phyloP scores from a whole-genome alignment of 140 eudicot species.

The Senecio squalidus region DNA sequence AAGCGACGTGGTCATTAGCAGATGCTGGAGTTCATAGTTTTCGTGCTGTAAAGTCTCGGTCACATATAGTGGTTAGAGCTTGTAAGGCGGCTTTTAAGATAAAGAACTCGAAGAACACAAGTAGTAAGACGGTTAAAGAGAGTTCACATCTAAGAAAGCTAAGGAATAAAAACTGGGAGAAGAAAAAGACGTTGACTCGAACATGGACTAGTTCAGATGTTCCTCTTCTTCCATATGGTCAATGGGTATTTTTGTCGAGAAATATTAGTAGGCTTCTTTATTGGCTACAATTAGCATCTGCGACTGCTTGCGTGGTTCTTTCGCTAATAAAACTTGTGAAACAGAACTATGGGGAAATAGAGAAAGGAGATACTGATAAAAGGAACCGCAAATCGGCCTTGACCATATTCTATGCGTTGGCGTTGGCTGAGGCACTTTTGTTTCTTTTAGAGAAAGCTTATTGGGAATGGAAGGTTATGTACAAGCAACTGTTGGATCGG shows the following conservation, averaged over 20 bases:
- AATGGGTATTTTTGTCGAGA: conserved; percentile 58
- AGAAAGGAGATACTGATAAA: conserved; percentile 58
- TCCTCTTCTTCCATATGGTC: conserved; percentile 64
- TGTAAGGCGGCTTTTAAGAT: conserved; percentile 18
- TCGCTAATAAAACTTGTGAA: conserved; percentile 53
- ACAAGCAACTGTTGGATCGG: conserved; percentile 36
- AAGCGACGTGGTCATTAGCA: conserved; percentile 66
- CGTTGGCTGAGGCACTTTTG: conserved; percentile 74
- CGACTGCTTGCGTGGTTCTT: conserved; percentile 57
- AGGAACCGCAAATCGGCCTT: conserved; percentile 62
- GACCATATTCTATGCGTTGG: conserved; percentile 56
- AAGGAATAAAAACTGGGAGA: conserved; percentile 17
- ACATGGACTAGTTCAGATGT: conserved; percentile 71
- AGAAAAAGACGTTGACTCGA: conserved; percentile 31
- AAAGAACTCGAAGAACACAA: background rate
- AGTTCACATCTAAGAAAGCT: background rate
- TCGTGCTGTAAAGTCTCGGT: conserved; percentile 45
- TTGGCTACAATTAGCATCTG: conserved; percentile 71
- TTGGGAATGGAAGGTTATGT: conserved; percentile 72
- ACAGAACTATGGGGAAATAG: conserved; percentile 45
- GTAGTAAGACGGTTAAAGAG: conserved; percentile 10
- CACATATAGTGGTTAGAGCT: conserved; percentile 25
- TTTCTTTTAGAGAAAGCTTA: conserved; percentile 82
- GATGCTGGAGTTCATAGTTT: conserved; percentile 58
- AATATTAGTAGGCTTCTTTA: conserved; percentile 57